phyloP scores from a whole-genome alignment of 1,284 basidiomycete genomes.

The Trametes pubescens region DNA sequence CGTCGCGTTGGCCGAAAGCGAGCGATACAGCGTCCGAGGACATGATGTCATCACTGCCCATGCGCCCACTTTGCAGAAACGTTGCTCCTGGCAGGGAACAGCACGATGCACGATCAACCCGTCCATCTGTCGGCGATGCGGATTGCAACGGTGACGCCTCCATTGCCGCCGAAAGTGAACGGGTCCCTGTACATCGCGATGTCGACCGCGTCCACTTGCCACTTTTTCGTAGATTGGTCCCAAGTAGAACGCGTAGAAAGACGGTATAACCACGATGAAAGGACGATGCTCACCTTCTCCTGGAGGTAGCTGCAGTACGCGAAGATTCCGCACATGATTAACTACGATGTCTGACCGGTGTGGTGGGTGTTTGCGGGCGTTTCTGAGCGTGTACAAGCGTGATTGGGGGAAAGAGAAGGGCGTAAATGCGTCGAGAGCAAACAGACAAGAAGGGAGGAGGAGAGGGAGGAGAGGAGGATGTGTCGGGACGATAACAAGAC shows the following conservation, averaged over 20 bases:
- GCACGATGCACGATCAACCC: background rate
- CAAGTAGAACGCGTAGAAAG: background rate
- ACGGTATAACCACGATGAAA: background rate
- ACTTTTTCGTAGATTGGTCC: no score
- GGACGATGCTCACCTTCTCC: constrained; percentile 77
- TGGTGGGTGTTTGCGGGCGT: constrained; percentile 18
- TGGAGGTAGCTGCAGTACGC: constrained; percentile 93
- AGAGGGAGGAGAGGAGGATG: constrained; percentile 12
- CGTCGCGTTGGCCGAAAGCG: constrained; percentile 2
- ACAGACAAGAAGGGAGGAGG: constrained; percentile 4
- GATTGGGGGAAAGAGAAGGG: background rate
- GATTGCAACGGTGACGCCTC: background rate
- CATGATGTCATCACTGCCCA: constrained; percentile 25
- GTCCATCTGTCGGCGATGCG: background rate
- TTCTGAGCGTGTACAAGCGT: constrained; percentile 7
- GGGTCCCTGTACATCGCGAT: background rate
- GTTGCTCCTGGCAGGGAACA: background rate
- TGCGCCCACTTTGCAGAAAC: background rate
- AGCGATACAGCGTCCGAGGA: constrained; percentile 2
- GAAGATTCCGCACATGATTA: constrained; percentile 91
- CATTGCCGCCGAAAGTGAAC: background rate
- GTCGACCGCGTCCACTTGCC: background rate
- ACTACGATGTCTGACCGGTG: constrained; percentile 16
- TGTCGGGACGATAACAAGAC: constrained; percentile 20
- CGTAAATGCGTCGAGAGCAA: background rate